Evolutionary conservation across 164 flowering plant species (phyloP).

Genomic region (Pachysandra terminalis): DNA sequence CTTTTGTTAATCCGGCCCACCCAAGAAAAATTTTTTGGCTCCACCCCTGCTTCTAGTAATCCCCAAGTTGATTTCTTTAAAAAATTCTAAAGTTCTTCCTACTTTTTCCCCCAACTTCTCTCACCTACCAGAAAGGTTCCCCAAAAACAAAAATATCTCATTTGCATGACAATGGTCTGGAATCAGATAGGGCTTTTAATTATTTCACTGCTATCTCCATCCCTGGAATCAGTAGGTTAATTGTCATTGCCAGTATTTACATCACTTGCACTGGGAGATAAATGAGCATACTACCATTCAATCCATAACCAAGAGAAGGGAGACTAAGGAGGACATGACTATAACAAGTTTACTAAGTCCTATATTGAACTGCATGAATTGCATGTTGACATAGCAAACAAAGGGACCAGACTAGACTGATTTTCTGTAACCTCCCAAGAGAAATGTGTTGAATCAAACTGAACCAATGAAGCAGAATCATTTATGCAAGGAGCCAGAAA

Average conservation of each 20-base stretch:
- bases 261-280: neutral
- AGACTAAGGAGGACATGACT: neutral
- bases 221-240: too few species aligned
- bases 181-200: neutral
- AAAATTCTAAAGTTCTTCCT: too few species aligned
- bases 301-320: conserved; percentile 12
- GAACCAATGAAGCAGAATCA: too few species aligned
- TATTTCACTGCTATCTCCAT: neutral
- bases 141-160: too few species aligned
- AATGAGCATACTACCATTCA: neutral
- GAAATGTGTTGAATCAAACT: neutral
- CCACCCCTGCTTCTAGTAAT: too few species aligned
- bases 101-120: too few species aligned
- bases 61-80: too few species aligned
- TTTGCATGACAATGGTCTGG: neutral
- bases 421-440: neutral
- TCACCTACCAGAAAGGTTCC: too few species aligned
- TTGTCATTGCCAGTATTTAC: neutral
- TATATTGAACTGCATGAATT: too few species aligned
- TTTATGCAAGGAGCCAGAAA: conserved; percentile 70
- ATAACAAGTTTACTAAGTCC: too few species aligned
- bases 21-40: too few species aligned
- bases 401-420: neutral
- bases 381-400: conserved; percentile 4
- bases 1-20: too few species aligned